Evolutionary conservation across 352 stramenopile genomes (phyloP), one percentile per base, ranked within the genome.

Genomic region (Globisporangium carolinianum): DNA sequence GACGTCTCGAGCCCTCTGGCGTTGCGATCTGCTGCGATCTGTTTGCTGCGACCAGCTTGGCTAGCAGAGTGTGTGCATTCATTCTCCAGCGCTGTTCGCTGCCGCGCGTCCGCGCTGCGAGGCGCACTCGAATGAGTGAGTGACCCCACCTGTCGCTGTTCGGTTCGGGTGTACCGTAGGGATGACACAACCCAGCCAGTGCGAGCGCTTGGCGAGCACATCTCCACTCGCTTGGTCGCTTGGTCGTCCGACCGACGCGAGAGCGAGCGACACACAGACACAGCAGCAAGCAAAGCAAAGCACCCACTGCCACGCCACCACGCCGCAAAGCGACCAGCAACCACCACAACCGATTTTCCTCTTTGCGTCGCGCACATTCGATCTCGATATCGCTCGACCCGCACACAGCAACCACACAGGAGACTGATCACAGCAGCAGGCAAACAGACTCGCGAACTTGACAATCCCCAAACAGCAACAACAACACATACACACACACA

Each of bases 281-380:
- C 38, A 48, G 11, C 38, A 50, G 17, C 38, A 36, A 48, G 11
- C 48, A 17, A 18, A 53, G 12, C 24, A 15, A 10, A 18, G 11
- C 24, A 38, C 24, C 2, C 18, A 36, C 47, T 36, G 3, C 4
- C 47, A 37, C 18, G 18, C 1, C 47, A 39, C 11, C 10, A 32
- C 41, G 8, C 41, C 41, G 41, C 41, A 45, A 10, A 45, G 14
- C 41, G 41, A 45, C 41, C 41, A 14, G 24, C 24, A 32, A 32
- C 24, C 24, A 45, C 41, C 41, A 45, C 41, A 47, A 47, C 42
- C 42, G n/a, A 47, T 17, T 47, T 47, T 47, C 42, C 42, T 11
- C 42, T 15, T 47, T 15, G 42, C 15, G 42, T 32, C 53, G 37
- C 51, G 38, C 52, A 41, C 53, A 51, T 58, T 58, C 41, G 53